Base-by-base conservation (phyloP, 495 filamentous ascomycete genomes). In the Penicillium mononematosum region DNA sequence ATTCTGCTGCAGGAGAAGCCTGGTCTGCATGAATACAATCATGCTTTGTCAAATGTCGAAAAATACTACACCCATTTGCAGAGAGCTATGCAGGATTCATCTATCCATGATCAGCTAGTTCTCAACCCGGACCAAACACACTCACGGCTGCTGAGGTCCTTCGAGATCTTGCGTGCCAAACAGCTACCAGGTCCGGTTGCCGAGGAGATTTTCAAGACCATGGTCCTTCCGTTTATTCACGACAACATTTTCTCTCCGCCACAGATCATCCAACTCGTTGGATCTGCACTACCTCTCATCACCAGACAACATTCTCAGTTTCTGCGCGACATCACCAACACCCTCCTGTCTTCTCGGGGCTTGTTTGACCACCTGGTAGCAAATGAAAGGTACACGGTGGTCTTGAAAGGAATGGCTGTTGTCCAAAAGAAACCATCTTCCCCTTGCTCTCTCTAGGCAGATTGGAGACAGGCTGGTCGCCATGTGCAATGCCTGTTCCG, bases 361-460 rank as follows among this genome's bases (percentile, higher is more conserved):
- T 19, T 59, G 27, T 44, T 59, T 8, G 46, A 63, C 3, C 24
- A 45, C 22, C 17, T 61, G 36, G 20, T 61, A 3, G 43, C 49
- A 1, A 38, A 61, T 4, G 59, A 61, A 20, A 38, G 22, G 4
- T 47, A 58, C 31, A 32, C 22, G 11, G 19, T 11, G 4, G 29
- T 56, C n/a, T 11, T 61, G 34, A 54, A 54, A 61, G 17, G 19
- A 17, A 43, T 56, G 49, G 58, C 22, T 60, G 19, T 19, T 55
- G 5, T 51, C 58, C 1, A 59, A 59, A 22, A 34, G 46, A 7
- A 55, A 42, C 29, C 16, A 41, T 32, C 58, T 60, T 5, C 22
- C 49, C n/a, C n/a, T 51, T 14, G n/a, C 42, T 41, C 17, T 56
- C 31, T 8, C 34, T 10, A 39, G 4, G 12, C 41, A 32, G 7